Conservation (phyloP, 352 stramenopile species). For the Phytophthora vignae region DNA sequence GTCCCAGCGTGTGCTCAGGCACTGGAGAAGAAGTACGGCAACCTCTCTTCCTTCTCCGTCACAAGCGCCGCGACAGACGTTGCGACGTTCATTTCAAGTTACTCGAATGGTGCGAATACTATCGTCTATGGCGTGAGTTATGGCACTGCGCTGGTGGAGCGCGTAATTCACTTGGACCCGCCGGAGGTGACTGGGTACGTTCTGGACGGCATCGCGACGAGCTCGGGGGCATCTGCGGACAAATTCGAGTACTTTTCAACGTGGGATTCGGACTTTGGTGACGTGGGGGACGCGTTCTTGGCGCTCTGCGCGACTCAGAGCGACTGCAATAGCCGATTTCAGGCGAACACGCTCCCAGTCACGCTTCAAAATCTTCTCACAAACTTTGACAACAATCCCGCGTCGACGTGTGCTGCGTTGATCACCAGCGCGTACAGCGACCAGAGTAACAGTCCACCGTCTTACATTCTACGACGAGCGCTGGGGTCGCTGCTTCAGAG, state of each 20-base stretch:
- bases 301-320: constrained; percentile 24
- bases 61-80: constrained; percentile 55
- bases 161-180: constrained; percentile 55
- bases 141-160: constrained; percentile 54
- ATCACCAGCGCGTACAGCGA: constrained; percentile 11
- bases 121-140: constrained; percentile 62
- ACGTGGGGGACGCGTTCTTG: constrained; percentile 48
- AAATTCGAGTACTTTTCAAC: constrained; percentile 47
- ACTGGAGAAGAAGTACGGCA: constrained; percentile 49
- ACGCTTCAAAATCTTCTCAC: constrained; percentile 36
- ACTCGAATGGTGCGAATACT: constrained; percentile 28
- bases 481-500: constrained; percentile 43
- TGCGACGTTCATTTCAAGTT: constrained; percentile 41
- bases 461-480: constrained; percentile 32
- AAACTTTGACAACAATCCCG: constrained; percentile 33
- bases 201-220: constrained; percentile 53
- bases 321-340: constrained; percentile 35
- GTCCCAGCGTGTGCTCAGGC: constrained; percentile 50
- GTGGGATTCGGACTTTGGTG: constrained; percentile 49
- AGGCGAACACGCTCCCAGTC: constrained; percentile 8
- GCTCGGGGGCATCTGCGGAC: constrained; percentile 33
- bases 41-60: constrained; percentile 54
- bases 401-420: constrained; percentile 37
- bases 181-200: constrained; percentile 54
- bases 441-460: constrained; percentile 20